Percentiles rank a stretch among this genome's conserved stretches.
Evolutionary conservation across 1,284 basidiomycete species (phyloP).

Genomic region (Mrakiaceae sp.): DNA sequence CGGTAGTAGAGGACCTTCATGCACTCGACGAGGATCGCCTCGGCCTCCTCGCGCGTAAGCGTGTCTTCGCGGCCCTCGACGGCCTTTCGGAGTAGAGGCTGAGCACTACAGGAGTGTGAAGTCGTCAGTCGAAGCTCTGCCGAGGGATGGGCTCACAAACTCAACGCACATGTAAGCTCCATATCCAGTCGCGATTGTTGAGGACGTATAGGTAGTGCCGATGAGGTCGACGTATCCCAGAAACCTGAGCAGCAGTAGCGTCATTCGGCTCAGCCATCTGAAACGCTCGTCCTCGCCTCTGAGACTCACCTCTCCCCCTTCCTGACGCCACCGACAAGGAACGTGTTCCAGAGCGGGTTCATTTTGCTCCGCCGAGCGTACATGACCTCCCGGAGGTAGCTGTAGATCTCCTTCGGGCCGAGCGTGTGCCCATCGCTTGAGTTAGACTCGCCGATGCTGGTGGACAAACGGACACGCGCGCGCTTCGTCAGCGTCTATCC

Average conservation of each 20-base stretch:
- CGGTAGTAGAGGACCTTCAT: constrained; percentile 96
- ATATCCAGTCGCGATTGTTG: constrained; percentile 94
- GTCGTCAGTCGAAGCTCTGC: too few species aligned
- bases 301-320: constrained; percentile 55
- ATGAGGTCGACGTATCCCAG: constrained; percentile 92
- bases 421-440: constrained; percentile 69
- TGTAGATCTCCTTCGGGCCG: constrained; percentile 83
- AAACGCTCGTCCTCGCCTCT: too few species aligned
- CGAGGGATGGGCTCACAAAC: not conserved
- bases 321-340: constrained; percentile 85
- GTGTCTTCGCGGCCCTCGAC: constrained; percentile 70
- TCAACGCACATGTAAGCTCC: constrained; percentile 60
- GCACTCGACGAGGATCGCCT: constrained; percentile 66
- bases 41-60: constrained; percentile 69
- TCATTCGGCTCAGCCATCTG: not conserved
- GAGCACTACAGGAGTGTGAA: constrained; percentile 40
- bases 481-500: not conserved
- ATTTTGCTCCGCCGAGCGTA: constrained; percentile 79
- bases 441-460: constrained; percentile 51
- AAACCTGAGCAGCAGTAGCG: constrained; percentile 45
- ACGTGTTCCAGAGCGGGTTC: constrained; percentile 90
- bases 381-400: constrained; percentile 84
- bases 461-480: not conserved
- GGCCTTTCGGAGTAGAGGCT: constrained; percentile 65
- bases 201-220: constrained; percentile 86